Evolutionary conservation across 345 rosid genomes (phyloP).

Genomic region (Excoecaria agallocha): DNA sequence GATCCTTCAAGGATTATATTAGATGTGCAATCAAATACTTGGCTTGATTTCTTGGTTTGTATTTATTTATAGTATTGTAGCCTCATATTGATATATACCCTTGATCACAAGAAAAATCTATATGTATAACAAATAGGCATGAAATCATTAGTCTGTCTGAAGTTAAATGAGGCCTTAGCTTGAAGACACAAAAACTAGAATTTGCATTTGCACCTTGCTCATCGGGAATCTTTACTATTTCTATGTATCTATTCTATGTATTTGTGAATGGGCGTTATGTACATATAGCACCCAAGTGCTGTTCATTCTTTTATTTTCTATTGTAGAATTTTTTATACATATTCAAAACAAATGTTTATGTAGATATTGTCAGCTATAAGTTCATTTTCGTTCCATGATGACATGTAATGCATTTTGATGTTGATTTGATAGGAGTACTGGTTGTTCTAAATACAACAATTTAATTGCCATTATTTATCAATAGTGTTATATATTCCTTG

Average conservation of each 20-base stretch:
- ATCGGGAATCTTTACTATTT: neutral
- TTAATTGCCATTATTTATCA: too few species aligned
- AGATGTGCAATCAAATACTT: neutral
- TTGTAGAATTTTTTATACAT: too few species aligned
- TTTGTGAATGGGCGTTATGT: too few species aligned
- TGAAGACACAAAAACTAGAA: neutral
- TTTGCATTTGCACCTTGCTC: neutral
- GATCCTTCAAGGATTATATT: neutral
- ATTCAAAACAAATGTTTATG: too few species aligned
- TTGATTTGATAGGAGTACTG: slow-evolving; percentile 51
- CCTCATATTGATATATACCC: neutral
- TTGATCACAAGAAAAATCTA: neutral
- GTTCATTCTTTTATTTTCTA: too few species aligned
- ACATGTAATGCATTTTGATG: slow-evolving; percentile 8
- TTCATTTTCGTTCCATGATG: neutral
- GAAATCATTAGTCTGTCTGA: neutral
- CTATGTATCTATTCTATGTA: too few species aligned
- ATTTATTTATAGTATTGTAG: neutral
- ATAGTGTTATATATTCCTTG: too few species aligned
- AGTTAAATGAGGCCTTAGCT: neutral
- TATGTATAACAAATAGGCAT: neutral
- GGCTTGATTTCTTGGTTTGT: neutral
- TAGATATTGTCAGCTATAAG: too few species aligned
- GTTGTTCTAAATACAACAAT: too few species aligned
- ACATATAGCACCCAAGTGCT: too few species aligned